Conservation (phyloP, 2,329 filamentous ascomycete genomes). For the Aureobasidium uvarum region DNA sequence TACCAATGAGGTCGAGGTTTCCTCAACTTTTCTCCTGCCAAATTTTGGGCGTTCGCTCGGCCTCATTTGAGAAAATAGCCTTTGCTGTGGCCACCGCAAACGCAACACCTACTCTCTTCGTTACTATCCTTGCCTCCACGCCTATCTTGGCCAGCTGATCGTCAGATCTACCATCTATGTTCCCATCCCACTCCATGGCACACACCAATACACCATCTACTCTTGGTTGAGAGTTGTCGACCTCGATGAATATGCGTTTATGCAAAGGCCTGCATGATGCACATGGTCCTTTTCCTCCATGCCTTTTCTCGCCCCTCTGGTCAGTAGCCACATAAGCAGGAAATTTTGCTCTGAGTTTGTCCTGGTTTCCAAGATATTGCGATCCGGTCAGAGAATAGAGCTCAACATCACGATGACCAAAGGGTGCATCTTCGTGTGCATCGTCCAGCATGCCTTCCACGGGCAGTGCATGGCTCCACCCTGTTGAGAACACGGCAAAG, state of each 20-base stretch:
- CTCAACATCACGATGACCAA: not conserved
- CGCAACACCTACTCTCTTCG: not conserved
- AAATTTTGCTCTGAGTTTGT: not conserved
- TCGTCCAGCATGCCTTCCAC: conserved; percentile 5
- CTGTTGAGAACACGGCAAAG: conserved; percentile 9
- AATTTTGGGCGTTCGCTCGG: no score
- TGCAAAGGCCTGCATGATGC: conserved; percentile 11
- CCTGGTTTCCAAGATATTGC: not conserved
- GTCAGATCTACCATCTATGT: not conserved
- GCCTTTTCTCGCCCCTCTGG: conserved; percentile 1
- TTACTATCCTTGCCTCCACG: not conserved
- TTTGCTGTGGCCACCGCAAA: conserved; percentile 6
- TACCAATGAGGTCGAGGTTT: not conserved
- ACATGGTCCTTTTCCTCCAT: conserved; percentile 4
- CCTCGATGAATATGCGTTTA: not conserved
- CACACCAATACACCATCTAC: not conserved
- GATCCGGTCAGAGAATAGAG: not conserved
- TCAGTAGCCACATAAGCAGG: not conserved
- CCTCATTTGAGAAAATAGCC: not conserved
- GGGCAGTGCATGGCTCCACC: not conserved
- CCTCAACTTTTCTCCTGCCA: not conserved
- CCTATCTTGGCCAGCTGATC: conserved; percentile 5
- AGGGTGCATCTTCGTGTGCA: not conserved
- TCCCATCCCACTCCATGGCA: not conserved
- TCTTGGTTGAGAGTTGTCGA: not conserved